Percentiles rank a stretch among this genome's conserved stretches.
These are phyloP conservation scores for Bretschneidera sinensis DNA, from an alignment of 345 rosid species.

Conservation along the genomic window DNA sequence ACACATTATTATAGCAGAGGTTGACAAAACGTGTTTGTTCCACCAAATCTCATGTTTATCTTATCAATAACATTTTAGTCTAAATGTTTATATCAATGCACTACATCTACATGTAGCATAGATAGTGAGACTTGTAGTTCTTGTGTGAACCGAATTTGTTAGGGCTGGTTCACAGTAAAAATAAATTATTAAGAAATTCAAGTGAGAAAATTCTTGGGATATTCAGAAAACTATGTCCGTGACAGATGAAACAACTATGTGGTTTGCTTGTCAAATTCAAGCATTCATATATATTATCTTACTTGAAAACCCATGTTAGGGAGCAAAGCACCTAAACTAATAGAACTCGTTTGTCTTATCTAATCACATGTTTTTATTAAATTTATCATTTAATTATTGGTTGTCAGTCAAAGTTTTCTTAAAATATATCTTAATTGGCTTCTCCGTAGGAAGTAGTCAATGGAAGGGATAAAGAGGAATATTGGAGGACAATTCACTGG, in stretches of 20 bases:
- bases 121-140: too few relatives aligned
- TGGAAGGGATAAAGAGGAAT: constrained; percentile 12
- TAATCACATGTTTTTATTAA: background rate
- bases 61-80: background rate
- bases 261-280: background rate
- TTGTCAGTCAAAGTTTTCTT: background rate
- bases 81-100: background rate
- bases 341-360: background rate
- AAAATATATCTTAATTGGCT: constrained; percentile 5
- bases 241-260: background rate
- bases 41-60: constrained; percentile 26
- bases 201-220: background rate
- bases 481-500: background rate
- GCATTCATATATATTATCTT: background rate
- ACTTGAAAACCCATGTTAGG: constrained; percentile 5
- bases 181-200: too few relatives aligned
- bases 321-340: constrained; percentile 1
- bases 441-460: background rate
- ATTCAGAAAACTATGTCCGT: constrained; percentile 1
- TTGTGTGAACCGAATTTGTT: background rate
- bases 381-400: background rate
- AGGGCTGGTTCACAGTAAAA: background rate
- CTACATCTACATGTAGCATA: too few relatives aligned
- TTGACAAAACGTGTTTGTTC: constrained; percentile 28
- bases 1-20: constrained; percentile 7